A percentile compares a stretch with the other conserved stretches of the same genome.
phyloP scores from a whole-genome alignment of 2,329 filamentous ascomycete species.

The Cladosporium austrohemisphaericum region DNA sequence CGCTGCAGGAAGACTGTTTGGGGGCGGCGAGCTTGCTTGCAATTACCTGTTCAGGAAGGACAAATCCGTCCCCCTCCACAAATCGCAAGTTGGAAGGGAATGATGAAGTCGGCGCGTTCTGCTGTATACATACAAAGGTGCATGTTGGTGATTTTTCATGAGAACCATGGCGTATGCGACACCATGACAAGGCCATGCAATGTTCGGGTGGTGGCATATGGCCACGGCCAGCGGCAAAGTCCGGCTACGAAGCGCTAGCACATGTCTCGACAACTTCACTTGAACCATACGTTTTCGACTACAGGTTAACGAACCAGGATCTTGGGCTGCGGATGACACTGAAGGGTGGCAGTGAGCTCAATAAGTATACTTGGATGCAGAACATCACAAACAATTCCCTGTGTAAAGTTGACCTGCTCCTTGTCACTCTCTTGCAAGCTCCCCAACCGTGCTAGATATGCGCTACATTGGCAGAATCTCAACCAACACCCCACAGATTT shows the following conservation, averaged over 20 bases:
- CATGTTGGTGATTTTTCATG: too few species aligned
- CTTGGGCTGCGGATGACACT: too few species aligned
- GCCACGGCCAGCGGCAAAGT: background rate
- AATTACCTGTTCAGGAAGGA: background rate
- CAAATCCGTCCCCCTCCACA: background rate
- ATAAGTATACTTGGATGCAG: background rate
- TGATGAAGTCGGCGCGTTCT: background rate
- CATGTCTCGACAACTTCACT: background rate
- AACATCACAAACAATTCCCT: background rate
- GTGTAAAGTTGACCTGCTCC: background rate
- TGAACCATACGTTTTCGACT: background rate
- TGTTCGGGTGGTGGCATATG: background rate
- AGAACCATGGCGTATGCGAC: too few species aligned
- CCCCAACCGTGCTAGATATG: background rate
- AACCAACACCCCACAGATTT: background rate
- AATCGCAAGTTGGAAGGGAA: background rate
- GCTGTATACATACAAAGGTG: too few species aligned
- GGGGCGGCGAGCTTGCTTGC: too few species aligned
- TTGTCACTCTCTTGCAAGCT: background rate
- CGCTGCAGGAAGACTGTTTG: too few species aligned
- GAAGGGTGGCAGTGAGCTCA: too few species aligned
- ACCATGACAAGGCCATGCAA: background rate
- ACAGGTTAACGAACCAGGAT: too few species aligned
- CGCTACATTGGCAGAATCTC: background rate
- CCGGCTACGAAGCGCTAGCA: background rate